Base-by-base conservation (phyloP, 768 basidiomycete genomes). In the Roridomyces roridus region DNA sequence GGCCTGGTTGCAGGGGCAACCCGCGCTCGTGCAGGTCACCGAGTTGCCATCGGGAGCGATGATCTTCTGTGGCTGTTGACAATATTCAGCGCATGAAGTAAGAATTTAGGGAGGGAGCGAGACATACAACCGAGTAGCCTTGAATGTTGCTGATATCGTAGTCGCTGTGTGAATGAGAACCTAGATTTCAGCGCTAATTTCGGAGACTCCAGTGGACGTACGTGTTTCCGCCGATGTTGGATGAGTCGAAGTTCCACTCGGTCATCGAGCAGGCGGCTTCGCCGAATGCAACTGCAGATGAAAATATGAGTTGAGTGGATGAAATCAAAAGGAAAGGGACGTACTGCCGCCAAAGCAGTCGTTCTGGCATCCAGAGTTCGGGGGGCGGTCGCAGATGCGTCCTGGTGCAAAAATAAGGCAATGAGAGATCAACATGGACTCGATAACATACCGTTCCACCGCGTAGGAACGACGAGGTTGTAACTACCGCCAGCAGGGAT, bases 101-200 rank as follows among this genome's bases (percentile, higher is more conserved):
- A 31, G 31, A n/a, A 24, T 23, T 18, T 9, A 3, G 15, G n/a
- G 43, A 17, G 12, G 34, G 40, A 24, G 26, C 24, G 34, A 48
- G 14, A 48, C 46, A 20, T 20, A 54, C 57, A n/a, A 59, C 58
- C 10, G 58, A 59, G 43, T 28, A 59, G 21, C 58, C 58, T 17
- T 59, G 58, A n/a, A 59, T 59, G 52, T 59, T 55, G 58, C 51
- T 54, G 51, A 59, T 55, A 23, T 59, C 57, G 47, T 59, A 59
- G 47, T 59, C 57, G 11, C 51, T 59, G 39, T 11, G 12, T 9
- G 21, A 20, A 35, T 35, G 17, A 10, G 15, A 20, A 9, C n/a
- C n/a, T n/a, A n/a, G n/a, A n/a, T n/a, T n/a, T n/a, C n/a, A n/a
- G n/a, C n/a, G n/a, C n/a, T n/a, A 46, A 39, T 5, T 26, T 26